Percentiles rank a stretch among this genome's conserved stretches.
Evolutionary conservation across 1,139 yeast genomes (phyloP).

Genomic region (Kodamaea fungicola): DNA sequence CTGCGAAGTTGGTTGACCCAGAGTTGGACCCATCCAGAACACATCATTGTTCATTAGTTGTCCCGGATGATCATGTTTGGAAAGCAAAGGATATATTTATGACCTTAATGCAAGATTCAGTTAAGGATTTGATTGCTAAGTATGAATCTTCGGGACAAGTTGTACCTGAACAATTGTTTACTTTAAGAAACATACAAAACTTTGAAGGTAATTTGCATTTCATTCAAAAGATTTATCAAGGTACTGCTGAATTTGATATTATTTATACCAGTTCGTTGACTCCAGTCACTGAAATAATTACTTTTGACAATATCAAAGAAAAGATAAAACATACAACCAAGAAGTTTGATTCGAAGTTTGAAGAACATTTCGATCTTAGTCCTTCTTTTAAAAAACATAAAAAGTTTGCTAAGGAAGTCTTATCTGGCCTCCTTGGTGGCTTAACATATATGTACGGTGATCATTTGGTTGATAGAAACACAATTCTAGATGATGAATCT

Average conservation of each 20-base stretch:
- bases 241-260: conserved; percentile 76
- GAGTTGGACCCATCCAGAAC: conserved; percentile 52
- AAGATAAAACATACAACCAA: conserved; percentile 35
- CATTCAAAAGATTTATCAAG: conserved; percentile 71
- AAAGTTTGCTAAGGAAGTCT: conserved; percentile 68
- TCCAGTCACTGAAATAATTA: conserved; percentile 37
- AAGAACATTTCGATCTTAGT: conserved; percentile 47
- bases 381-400: conserved; percentile 54
- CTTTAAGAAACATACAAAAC: conserved; percentile 56
- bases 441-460: conserved; percentile 88
- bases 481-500: conserved; percentile 62
- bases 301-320: conserved; percentile 35
- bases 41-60: conserved; percentile 64
- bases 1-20: conserved; percentile 25
- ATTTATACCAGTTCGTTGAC: conserved; percentile 51
- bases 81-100: conserved; percentile 72
- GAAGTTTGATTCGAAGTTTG: conserved; percentile 55
- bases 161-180: conserved; percentile 50
- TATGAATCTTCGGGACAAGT: conserved; percentile 27
- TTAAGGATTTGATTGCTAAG: conserved; percentile 44
- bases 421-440: conserved; percentile 87
- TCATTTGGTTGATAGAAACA: conserved; percentile 73
- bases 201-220: conserved; percentile 78
- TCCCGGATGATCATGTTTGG: conserved; percentile 79
- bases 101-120: conserved; percentile 66